Base-by-base conservation (phyloP, 2,329 filamentous ascomycete species). In the Huntiella decipiens region DNA sequence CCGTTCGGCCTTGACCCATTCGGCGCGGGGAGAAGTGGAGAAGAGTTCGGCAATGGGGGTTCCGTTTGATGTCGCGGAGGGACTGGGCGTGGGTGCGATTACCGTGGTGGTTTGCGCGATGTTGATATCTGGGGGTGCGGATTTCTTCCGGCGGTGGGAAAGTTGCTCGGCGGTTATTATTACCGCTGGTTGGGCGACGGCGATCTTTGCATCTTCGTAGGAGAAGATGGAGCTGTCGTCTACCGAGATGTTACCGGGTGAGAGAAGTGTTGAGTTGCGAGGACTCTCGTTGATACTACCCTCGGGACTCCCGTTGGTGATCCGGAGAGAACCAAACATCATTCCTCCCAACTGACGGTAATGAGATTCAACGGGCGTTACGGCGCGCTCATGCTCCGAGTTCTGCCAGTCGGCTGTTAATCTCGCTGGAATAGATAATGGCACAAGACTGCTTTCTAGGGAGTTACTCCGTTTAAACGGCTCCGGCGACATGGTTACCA, bases 261-360 rank as follows among this genome's bases (percentile, higher is more conserved):
- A 28, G 22, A 28, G 22, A 28, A 28, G 22, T 28, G 22, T 28
- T 28, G 22, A 28, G 22, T 28, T 28, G 6, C 22, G 22, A 7
- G 22, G 22, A 10, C 22, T 28, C 22, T 28, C 22, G 8, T 28
- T 28, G 22, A 28, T 28, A 28, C 22, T 28, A 28, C 22, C 22
- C 22, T 58, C 57, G 2, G 75, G 74, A 3, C 63, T 61, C 11
- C 73, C 74, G 56, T 79, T 79, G 16, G 65, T 76, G 47, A 79
- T 77, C 33, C 72, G 68, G 43, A 79, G 54, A 1, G 73, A 73
- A 2, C 76, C 76, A 45, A 76, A 67, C 54, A 74, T 75, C 55
- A 76, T 78, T 8, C 66, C 71, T 3, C 75, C 75, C 31, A 74
- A 67, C 39, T 77, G 72, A 49, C 65, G 64, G 53, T 77, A 78